phyloP scores from a whole-genome alignment of 257 asterid genomes.

The Cruciata laevipes region DNA sequence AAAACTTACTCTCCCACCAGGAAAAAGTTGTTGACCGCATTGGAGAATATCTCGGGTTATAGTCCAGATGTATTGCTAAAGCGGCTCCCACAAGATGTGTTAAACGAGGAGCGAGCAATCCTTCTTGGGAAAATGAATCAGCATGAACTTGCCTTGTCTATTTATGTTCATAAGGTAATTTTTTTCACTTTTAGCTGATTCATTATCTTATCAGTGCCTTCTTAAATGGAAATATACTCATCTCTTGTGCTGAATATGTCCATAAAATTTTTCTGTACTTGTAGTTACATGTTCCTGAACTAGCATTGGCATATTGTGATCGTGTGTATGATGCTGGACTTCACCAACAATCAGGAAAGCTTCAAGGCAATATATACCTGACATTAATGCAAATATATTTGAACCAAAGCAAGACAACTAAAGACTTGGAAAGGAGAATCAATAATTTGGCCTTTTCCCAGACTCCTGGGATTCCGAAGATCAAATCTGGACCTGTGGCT shows the following conservation, averaged over 20 bases:
- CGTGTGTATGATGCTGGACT: slow-evolving; percentile 65
- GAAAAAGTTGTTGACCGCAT: slow-evolving; percentile 81
- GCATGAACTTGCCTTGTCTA: slow-evolving; percentile 90
- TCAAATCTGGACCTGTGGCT: slow-evolving; percentile 34
- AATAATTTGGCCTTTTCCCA: slow-evolving; percentile 44
- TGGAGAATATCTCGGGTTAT: slow-evolving; percentile 83
- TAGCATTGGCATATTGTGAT: slow-evolving; percentile 88
- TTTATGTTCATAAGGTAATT: slow-evolving; percentile 85
- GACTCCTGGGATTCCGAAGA: slow-evolving; percentile 45
- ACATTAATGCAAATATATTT: slow-evolving; percentile 85
- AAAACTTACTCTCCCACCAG: slow-evolving; percentile 69
- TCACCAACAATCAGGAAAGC: slow-evolving; percentile 55
- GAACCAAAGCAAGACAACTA: slow-evolving; percentile 77
- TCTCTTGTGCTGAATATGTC: neutral
- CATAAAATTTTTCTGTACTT: slow-evolving; percentile 3
- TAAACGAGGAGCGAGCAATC: slow-evolving; percentile 89
- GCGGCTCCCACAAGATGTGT: slow-evolving; percentile 83
- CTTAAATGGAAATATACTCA: neutral
- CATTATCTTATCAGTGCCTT: neutral
- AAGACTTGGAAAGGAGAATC: slow-evolving; percentile 66
- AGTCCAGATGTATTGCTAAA: slow-evolving; percentile 67
- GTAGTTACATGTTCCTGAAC: slow-evolving; percentile 86
- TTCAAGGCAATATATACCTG: slow-evolving; percentile 70
- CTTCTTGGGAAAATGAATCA: slow-evolving; percentile 93
- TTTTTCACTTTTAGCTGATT: neutral